Base-by-base conservation (phyloP, 768 basidiomycete species). In the Cubamyces sp. region DNA sequence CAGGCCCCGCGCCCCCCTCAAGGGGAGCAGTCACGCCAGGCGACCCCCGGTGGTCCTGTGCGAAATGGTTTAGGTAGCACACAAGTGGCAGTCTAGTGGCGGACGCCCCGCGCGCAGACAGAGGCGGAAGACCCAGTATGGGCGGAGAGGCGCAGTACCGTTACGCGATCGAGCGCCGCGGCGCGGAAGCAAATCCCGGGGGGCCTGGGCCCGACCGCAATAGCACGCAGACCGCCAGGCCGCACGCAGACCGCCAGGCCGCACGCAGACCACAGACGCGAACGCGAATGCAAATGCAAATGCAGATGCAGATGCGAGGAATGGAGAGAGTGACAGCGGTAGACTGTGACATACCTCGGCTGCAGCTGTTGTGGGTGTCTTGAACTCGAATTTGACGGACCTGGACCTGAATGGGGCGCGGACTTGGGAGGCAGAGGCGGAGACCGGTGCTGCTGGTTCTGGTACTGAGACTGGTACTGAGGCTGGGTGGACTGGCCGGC, bases 121-220 rank as follows among this genome's bases (percentile, higher is more conserved):
- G 28, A 3, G 40, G 34, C 41, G 53, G 39, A 49, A 57, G 18
- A 19, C 57, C 57, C n/a, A 11, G 40, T 57, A 57, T 58, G 57
- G 56, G 28, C 23, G 21, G 11, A 4, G 41, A 14, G 41, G 4
- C 21, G 25, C 4, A 14, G 23, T 11, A 11, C 5, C 18, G 5
- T 4, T 18, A 6, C 3, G 46, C 26, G 49, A 51, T 50, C 57
- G 62, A 49, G 54, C 18, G 54, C 40, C 18, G 6, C 16, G 11
- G 42, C 51, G 56, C 56, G 55, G 62, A 58, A 40, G 50, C 51
- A 63, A 37, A 57, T 7, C 21, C 3, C 28, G 23, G 30, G 3
- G 7, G 47, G 54, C 16, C 49, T 48, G 37, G 55, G 23, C 56
- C 30, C 12, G 55, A 57, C 25, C 21, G 16, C 43, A 45, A 45